Evolutionary conservation across 1,284 basidiomycete species (phyloP), one percentile per base, ranked within the genome.

Genomic region (Kwoniella shivajii): DNA sequence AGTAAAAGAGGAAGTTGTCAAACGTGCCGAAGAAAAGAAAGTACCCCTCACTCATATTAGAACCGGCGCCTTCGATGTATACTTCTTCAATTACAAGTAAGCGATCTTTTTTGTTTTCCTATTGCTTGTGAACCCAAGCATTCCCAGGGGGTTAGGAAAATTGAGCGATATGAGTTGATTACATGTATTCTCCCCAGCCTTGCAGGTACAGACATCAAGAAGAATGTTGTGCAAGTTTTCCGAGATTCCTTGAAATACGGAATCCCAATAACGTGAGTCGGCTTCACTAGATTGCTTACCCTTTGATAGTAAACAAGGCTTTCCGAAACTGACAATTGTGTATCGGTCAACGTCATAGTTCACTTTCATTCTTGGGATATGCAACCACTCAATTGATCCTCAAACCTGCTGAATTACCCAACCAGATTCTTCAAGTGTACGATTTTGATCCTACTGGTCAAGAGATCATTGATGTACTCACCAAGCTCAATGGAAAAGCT

Each of bases 251-350:
- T 50, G 22, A 38, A 59, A 9, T 36, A 50, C n/a, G 24, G 24
- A 9, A 6, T 59, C 14, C 50, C 42, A 27, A 24, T 59, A 6
- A 59, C 57, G 57, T 59, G 41, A 54, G 57, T 54, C n/a, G n/a
- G n/a, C n/a, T n/a, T n/a, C n/a, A n/a, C n/a, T n/a, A n/a, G n/a
- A n/a, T n/a, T n/a, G n/a, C 18, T 16, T 34, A 24, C 45, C 27
- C 7, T 34, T 31, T 20, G 33, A 22, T 34, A 7, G 18, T 47
- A 13, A 9, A 45, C n/a, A n/a, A n/a, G n/a, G n/a, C n/a, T n/a
- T n/a, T 16, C 31, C n/a, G 41, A 24, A 26, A 27, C 14, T 24
- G 2, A 26, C 22, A 22, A 24, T 7, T 45, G 27, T 11, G 24
- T 11, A 24, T 16, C 33, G 22, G 11, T 36, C 10, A 20, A 26